phyloP scores from a whole-genome alignment of 148 eudicot species.

The Rhododendron williamsianum region DNA sequence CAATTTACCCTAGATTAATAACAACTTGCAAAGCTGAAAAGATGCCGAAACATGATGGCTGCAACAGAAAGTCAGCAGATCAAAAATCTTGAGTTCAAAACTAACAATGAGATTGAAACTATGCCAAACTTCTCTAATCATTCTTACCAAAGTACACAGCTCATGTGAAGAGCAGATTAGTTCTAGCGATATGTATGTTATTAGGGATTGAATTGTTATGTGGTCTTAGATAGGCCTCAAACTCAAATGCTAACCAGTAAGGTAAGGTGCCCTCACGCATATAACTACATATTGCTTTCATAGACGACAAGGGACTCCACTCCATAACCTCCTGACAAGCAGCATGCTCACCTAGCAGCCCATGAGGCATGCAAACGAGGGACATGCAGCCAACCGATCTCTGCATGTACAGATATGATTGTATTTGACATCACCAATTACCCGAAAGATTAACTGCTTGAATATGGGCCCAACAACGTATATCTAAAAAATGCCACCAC shows the following conservation, averaged over 20 bases:
- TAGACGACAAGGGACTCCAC: background rate
- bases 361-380: background rate
- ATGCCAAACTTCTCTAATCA: background rate
- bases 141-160: background rate
- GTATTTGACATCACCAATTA: background rate
- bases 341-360: background rate
- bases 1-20: background rate
- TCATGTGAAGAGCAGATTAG: background rate
- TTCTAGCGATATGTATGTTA: background rate
- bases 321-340: background rate
- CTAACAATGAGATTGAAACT: background rate
- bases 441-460: background rate
- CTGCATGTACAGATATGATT: background rate
- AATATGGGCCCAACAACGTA: background rate
- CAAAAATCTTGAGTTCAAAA: background rate
- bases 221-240: background rate
- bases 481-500: background rate
- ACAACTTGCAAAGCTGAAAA: background rate
- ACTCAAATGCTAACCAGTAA: background rate
- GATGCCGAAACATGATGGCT: background rate
- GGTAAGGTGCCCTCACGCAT: background rate
- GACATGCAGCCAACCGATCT: background rate
- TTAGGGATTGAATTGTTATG: background rate
- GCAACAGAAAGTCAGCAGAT: background rate
- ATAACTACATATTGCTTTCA: background rate